Evolutionary conservation across 805 yeast genomes (phyloP), one percentile per base, ranked within the genome.

Genomic region (Saccharomycopsis lassenensis): DNA sequence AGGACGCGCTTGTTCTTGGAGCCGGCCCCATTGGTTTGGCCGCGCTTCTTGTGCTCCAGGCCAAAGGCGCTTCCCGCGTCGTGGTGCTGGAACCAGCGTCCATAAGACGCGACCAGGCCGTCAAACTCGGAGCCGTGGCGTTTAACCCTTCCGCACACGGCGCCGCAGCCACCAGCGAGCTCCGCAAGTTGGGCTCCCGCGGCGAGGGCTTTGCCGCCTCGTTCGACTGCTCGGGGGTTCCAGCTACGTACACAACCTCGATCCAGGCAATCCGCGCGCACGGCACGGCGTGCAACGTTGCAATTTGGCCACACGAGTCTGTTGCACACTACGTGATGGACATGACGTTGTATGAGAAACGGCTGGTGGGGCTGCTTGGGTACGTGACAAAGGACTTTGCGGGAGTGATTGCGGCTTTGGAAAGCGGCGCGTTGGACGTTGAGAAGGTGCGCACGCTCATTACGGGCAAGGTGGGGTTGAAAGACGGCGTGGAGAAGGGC

Each of bases 251-350:
- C 36, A 62, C 61, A 31, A 62, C 76, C 4, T 69, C 72, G 3
- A 50, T 76, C 25, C 58, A 57, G 25, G 70, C 72, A 4, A 54
- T 72, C 6, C 57, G 65, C 1, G 65, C 71, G 4, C 63, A 69
- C 43, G 83, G 83, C 30, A 58, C 61, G 2, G 69, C 74, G n/a
- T 70, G 72, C 21, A 76, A 75, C 52, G 67, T 76, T 37, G 83
- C 83, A 4, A 69, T 77, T 29, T 76, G 80, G 79, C 73, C 76
- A 15, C 61, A 64, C 31, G 57, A 62, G 24, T 65, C 73, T 5
- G 55, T 67, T 18, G 58, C 57, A 11, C 68, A 64, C 49, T 61
- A 61, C 44, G 78, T 77, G 37, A 74, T 71, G 76, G 65, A 62
- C 43, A 53, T 71, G 14, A 67, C 78, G 4, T 56, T 64, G 46